Conservation (phyloP, 495 filamentous ascomycete species). For the Pyrenopolyporus hunteri region DNA sequence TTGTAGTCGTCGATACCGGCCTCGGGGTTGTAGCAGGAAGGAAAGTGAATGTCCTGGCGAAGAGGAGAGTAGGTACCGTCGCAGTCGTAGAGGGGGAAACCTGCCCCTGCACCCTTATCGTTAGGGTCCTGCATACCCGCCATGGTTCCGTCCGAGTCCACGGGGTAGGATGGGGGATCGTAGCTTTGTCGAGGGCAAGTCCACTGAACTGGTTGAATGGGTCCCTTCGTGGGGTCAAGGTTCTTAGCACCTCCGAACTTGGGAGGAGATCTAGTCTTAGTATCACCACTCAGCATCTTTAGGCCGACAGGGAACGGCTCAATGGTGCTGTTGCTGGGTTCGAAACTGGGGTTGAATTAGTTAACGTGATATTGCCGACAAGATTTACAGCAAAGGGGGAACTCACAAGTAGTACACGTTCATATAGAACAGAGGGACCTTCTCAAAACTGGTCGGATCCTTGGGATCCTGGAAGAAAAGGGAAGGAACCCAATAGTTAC, state of each 20-base stretch:
- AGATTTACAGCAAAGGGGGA: background rate
- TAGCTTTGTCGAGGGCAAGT: slow-evolving; percentile 54
- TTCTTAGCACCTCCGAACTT: slow-evolving; percentile 40
- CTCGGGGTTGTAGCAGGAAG: slow-evolving; percentile 63
- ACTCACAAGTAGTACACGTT: slow-evolving; percentile 75
- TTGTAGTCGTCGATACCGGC: slow-evolving; percentile 59
- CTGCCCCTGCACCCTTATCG: slow-evolving; percentile 56
- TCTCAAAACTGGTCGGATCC: slow-evolving; percentile 66
- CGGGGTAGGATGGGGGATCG: slow-evolving; percentile 59
- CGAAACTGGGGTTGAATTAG: slow-evolving; percentile 54
- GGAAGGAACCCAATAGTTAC: slow-evolving; percentile 78
- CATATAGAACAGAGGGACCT: slow-evolving; percentile 64
- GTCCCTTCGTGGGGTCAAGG: slow-evolving; percentile 50
- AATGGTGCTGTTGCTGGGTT: slow-evolving; percentile 63
- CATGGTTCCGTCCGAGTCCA: slow-evolving; percentile 50
- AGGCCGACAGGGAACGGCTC: slow-evolving; percentile 71
- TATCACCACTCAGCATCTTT: slow-evolving; percentile 73
- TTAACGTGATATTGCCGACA: background rate
- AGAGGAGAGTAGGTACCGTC: slow-evolving; percentile 62
- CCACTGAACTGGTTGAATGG: slow-evolving; percentile 52
- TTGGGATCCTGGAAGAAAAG: slow-evolving; percentile 67
- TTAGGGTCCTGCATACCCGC: slow-evolving; percentile 57
- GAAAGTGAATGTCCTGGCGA: slow-evolving; percentile 61
- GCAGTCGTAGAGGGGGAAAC: slow-evolving; percentile 57
- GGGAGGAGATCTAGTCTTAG: slow-evolving; percentile 53